Conservation (phyloP, 208 protist species). For the Crithidia bombi region DNA sequence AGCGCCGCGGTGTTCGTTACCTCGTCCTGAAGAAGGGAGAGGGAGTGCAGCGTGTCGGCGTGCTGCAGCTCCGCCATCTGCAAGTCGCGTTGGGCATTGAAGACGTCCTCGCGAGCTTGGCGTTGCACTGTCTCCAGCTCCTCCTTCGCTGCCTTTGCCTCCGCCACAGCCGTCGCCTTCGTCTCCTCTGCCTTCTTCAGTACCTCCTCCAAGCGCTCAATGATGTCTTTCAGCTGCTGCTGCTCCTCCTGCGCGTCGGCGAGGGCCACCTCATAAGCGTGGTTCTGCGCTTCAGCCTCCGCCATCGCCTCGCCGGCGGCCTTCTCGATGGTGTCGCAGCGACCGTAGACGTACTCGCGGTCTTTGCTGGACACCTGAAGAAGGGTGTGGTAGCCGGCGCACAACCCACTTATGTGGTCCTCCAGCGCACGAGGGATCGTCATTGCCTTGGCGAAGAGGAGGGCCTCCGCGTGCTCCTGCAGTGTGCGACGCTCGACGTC, state of each 20-base stretch:
- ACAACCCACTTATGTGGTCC: constrained; percentile 37
- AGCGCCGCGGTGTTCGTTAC: constrained; percentile 32
- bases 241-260: constrained; percentile 66
- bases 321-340: constrained; percentile 59
- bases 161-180: constrained; percentile 31
- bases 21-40: constrained; percentile 39
- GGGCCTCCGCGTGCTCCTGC: constrained; percentile 41
- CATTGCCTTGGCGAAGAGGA: constrained; percentile 62
- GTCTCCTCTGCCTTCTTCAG: constrained; percentile 34
- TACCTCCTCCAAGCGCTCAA: constrained; percentile 43
- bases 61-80: constrained; percentile 55
- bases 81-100: constrained; percentile 49
- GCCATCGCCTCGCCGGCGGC: constrained; percentile 63
- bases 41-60: constrained; percentile 41
- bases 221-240: constrained; percentile 48
- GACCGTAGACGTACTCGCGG: constrained; percentile 41
- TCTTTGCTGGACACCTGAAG: constrained; percentile 37
- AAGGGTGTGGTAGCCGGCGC: constrained; percentile 36
- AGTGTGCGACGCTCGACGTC: constrained; percentile 14
- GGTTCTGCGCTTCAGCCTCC: constrained; percentile 61
- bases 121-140: constrained; percentile 34
- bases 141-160: constrained; percentile 36
- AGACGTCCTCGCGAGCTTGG: constrained; percentile 50
- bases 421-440: constrained; percentile 46
- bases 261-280: constrained; percentile 48